Evolutionary conservation across 805 yeast genomes (phyloP).

Genomic region (Candida pseudofarinosa): DNA sequence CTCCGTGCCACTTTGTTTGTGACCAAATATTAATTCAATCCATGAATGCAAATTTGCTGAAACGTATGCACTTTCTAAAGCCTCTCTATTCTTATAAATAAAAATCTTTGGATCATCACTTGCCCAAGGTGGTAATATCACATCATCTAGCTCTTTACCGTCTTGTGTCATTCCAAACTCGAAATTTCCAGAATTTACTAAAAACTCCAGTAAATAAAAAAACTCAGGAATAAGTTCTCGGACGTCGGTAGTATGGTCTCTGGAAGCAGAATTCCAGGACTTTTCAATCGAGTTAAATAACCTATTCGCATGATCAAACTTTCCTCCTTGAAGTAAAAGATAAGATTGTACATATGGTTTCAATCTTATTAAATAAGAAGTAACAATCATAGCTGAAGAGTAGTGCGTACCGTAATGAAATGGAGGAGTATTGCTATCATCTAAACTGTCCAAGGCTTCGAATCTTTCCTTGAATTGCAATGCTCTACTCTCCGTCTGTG

Average conservation of each 20-base stretch:
- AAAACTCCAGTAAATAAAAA: constrained; percentile 75
- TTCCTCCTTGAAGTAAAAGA: constrained; percentile 77
- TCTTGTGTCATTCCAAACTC: constrained; percentile 70
- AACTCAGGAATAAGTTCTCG: constrained; percentile 86
- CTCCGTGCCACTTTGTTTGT: constrained; percentile 66
- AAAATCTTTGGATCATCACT: constrained; percentile 70
- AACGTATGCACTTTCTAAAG: constrained; percentile 78
- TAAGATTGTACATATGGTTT: constrained; percentile 82
- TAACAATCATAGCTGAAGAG: constrained; percentile 90
- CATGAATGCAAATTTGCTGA: constrained; percentile 72
- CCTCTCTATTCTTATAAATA: constrained; percentile 72
- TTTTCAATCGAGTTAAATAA: constrained; percentile 69
- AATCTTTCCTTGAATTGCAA: constrained; percentile 64
- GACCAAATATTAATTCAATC: constrained; percentile 85
- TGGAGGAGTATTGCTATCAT: constrained; percentile 60
- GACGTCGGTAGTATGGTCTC: constrained; percentile 81
- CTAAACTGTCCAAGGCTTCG: constrained; percentile 61
- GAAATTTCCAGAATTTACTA: constrained; percentile 59
- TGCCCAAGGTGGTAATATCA: constrained; percentile 80
- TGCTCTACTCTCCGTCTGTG: constrained; percentile 62
- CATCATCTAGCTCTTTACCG: constrained; percentile 57
- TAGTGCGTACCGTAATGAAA: constrained; percentile 93
- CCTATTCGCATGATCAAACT: constrained; percentile 85
- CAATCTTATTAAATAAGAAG: constrained; percentile 71
- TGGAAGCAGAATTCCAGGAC: constrained; percentile 78